Evolutionary conservation across 108 stramenopile species (phyloP).

Genomic region (Nitzschia sp.): DNA sequence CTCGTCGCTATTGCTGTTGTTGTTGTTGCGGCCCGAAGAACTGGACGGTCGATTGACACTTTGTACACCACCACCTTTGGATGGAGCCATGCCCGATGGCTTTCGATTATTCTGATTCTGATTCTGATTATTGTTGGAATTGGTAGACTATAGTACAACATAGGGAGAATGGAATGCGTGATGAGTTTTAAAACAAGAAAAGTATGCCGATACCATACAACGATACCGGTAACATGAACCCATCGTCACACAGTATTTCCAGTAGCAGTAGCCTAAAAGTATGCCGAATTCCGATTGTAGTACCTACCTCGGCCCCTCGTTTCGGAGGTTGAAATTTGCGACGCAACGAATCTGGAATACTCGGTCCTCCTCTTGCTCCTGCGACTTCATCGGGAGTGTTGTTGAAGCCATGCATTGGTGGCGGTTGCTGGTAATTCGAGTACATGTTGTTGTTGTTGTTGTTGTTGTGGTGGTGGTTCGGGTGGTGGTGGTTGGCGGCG

Average conservation of each 20-base stretch:
- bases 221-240: no score
- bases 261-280: no score
- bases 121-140: background rate
- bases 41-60: background rate
- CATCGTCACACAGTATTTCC: no score
- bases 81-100: slow-evolving; percentile 1
- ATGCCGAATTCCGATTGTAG: background rate
- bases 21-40: slow-evolving; percentile 11
- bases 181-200: no score
- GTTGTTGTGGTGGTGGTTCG: background rate
- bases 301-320: slow-evolving; percentile 31
- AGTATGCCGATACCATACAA: no score
- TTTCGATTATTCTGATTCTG: slow-evolving; percentile 1
- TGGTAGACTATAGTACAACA: background rate
- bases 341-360: slow-evolving; percentile 72
- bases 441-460: background rate
- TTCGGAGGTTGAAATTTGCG: slow-evolving; percentile 82
- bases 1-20: slow-evolving; percentile 33
- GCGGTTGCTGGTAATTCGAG: background rate
- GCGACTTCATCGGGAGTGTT: slow-evolving; percentile 10
- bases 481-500: background rate
- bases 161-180: background rate
- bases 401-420: background rate
- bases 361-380: slow-evolving; percentile 28
- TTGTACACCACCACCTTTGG: slow-evolving; percentile 11